phyloP scores from a whole-genome alignment of 1,284 basidiomycete genomes.

The Melampsora americana region DNA sequence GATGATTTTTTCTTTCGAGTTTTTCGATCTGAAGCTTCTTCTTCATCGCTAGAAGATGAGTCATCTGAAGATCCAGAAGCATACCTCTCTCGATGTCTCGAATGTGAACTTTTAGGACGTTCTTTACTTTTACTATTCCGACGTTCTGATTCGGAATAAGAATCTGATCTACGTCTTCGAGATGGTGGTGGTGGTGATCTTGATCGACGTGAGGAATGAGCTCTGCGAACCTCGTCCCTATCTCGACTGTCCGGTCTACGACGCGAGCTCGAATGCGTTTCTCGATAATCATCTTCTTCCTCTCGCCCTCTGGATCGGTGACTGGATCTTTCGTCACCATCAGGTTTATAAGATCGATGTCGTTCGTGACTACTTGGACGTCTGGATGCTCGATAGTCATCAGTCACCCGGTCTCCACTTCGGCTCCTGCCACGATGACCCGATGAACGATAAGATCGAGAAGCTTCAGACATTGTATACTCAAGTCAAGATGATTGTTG shows the following conservation, averaged over 20 bases:
- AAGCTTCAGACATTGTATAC: too few species aligned
- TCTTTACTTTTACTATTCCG: not conserved
- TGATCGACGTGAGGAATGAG: not conserved
- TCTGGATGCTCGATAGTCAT: too few species aligned
- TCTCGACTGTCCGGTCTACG: constrained; percentile 8
- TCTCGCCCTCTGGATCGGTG: too few species aligned
- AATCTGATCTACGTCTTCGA: constrained; percentile 13
- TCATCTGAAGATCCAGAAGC: constrained; percentile 12
- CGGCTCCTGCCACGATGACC: constrained; percentile 12
- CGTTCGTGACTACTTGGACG: too few species aligned
- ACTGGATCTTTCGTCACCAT: too few species aligned
- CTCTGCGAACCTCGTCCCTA: constrained; percentile 1
- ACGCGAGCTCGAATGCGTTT: not conserved
- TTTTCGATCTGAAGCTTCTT: constrained; percentile 12
- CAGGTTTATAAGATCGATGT: too few species aligned
- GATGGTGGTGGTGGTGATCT: not conserved
- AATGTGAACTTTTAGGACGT: too few species aligned
- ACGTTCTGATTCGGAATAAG: constrained; percentile 10
- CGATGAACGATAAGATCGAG: too few species aligned
- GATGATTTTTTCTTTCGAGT: constrained; percentile 20
- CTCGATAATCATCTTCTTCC: too few species aligned
- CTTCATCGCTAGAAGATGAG: not conserved
- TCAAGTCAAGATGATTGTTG: too few species aligned
- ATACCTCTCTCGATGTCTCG: not conserved
- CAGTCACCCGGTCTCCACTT: constrained; percentile 12